Evolutionary conservation across 495 filamentous ascomycete species (phyloP), one percentile per base, ranked within the genome.

Genomic region (Penicillium cinerascens): DNA sequence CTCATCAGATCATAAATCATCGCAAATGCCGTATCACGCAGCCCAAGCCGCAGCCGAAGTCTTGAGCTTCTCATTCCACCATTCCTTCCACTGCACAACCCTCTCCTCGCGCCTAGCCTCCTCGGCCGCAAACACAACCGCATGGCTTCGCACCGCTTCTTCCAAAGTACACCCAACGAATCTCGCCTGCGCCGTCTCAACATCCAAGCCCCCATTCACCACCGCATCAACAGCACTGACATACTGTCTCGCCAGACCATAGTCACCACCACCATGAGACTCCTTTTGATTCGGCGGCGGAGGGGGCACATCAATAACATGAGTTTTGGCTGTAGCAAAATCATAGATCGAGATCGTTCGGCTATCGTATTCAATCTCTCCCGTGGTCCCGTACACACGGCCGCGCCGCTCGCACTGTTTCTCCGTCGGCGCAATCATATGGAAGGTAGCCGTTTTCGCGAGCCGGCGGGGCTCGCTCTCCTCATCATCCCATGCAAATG

Each of bases 51-150:
- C 51, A 56, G 47, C 53, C 27, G 55, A 58, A 42, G 27, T 38
- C 36, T 22, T 50, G 50, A 70, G 47, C 49, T 83, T 76, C 49
- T 65, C 60, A n/a, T 67, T 63, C 88, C 90, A 96, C 92, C 92
- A 97, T 25, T 79, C 69, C 47, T 68, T 66, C 88, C 91, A 97
- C 51, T 82, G 78, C 0, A 97, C 70, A 25, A 92, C 84, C 61
- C 77, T 84, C 60, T 80, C 80, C 42, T 79, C 76, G 26, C 66
- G 71, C 49, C 95, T 77, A 15, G 92, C 90, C 60, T 95, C 87
- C 70, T 97, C 95, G 0, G 92, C 92, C 35, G 89, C 91, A 74
- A 96, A 97, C 2, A 97, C 93, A 71, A 93, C 83, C 0, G 88
- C 92, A 74, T 97, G 95, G 58, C 89, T 96, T 29, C 87, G 78